Base-by-base conservation (phyloP, 2,329 filamentous ascomycete genomes). In the Sclerotinia subarctica region DNA sequence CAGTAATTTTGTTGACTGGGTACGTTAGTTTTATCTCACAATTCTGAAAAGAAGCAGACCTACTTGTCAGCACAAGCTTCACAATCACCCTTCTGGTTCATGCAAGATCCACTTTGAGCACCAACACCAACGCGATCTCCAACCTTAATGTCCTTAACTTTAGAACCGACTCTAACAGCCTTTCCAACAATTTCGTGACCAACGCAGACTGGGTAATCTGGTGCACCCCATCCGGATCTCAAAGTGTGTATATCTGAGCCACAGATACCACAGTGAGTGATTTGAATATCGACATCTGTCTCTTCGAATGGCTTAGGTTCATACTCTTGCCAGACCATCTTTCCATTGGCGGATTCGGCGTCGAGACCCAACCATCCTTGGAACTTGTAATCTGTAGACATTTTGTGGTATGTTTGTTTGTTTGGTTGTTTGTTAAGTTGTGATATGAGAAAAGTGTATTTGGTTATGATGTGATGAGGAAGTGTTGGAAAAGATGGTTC, bases 131-230 rank as follows among this genome's bases (percentile, higher is more conserved):
- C 83, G 58, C 82, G 79, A 70, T 84, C 79, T 60, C 83, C 83
- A n/a, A 81, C 77, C 70, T 83, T 81, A 70, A 84, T 79, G 46
- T 81, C 80, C 26, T 82, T 86, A 65, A 90, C 87, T 72, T 87
- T 86, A 62, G 84, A 78, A 24, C 89, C 90, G 70, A 92, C 91
- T 57, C 66, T 64, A 3, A 75, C 49, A 3, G 70, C 73, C 21
- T 74, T 78, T 17, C 82, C 82, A 70, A 83, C 78, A 44, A 85
- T 84, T 64, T 85, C 83, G 71, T 84, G 83, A 47, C 82, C 82
- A 6, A 81, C 79, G n/a, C 79, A 79, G 68, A 79, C 72, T 13
- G 76, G 76, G 59, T 73, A 77, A 72, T 66, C 71, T 75, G 74
- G 81, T 38, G 63, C 44, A 57, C 62, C 66, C 72, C 75, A 77